Conservation (phyloP, 2,329 filamentous ascomycete species). For the Nigrograna mackinnonii region DNA sequence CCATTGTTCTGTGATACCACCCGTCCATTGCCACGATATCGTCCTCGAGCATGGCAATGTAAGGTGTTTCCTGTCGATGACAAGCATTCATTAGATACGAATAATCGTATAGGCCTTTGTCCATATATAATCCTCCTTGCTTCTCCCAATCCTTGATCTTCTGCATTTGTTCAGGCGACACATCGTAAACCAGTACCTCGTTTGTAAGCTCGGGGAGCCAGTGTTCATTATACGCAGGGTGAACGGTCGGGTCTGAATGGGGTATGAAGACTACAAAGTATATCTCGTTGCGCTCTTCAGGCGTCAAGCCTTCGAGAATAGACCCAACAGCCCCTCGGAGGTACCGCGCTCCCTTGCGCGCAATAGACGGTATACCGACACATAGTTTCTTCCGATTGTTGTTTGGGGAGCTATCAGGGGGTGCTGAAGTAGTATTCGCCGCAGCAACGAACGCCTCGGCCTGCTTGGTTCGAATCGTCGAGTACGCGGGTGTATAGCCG, state of each 20-base stretch:
- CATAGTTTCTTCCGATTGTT: conserved; percentile 38
- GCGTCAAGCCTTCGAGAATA: conserved; percentile 47
- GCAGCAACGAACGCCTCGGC: conserved; percentile 29
- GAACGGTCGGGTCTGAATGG: conserved; percentile 44
- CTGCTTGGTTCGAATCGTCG: conserved; percentile 29
- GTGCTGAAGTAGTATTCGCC: conserved; percentile 11
- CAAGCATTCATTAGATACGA: conserved; percentile 47
- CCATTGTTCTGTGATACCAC: conserved; percentile 49
- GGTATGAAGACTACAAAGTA: conserved; percentile 50
- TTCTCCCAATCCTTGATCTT: conserved; percentile 37
- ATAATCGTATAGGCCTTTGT: conserved; percentile 52
- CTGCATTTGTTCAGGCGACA: conserved; percentile 33
- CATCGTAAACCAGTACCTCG: conserved; percentile 46
- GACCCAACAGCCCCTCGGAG: conserved; percentile 48
- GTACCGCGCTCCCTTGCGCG: conserved; percentile 44
- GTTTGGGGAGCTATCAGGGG: conserved; percentile 15
- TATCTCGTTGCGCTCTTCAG: conserved; percentile 45
- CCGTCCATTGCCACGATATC: conserved; percentile 52
- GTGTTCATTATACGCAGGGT: conserved; percentile 45
- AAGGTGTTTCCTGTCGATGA: conserved; percentile 39
- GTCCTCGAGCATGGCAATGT: conserved; percentile 52
- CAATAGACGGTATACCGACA: conserved; percentile 49
- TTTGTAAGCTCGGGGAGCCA: conserved; percentile 47
- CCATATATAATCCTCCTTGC: conserved; percentile 29
- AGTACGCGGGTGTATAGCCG: conserved; percentile 37